These are phyloP conservation scores for Eustoma russellianum DNA, from an alignment of 257 asterid genomes.

Conservation along the genomic window DNA sequence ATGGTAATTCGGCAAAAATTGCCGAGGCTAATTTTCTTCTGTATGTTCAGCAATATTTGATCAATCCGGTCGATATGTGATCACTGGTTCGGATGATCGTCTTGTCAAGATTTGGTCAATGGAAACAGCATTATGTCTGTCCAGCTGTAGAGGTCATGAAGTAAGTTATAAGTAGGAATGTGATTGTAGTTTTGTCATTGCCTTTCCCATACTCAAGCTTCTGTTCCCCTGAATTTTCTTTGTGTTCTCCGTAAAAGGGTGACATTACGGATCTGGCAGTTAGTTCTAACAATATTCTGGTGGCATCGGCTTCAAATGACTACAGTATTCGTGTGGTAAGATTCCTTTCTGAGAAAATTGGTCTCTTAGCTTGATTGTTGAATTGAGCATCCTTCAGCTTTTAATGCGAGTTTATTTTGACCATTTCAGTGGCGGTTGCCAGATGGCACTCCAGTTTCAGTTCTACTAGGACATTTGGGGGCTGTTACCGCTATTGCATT, in stretches of 20 bases:
- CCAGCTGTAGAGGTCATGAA: slow-evolving; percentile 98
- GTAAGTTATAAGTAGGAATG: slow-evolving; percentile 35
- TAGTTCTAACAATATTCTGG: slow-evolving; percentile 73
- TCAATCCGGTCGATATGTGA: slow-evolving; percentile 86
- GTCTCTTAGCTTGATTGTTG: slow-evolving; percentile 8
- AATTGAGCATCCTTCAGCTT: slow-evolving; percentile 9
- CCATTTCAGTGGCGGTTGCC: slow-evolving; percentile 89
- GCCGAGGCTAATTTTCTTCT: slow-evolving; percentile 4
- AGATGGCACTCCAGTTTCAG: slow-evolving; percentile 84
- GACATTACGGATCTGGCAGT: slow-evolving; percentile 95
- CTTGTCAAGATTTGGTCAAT: slow-evolving; percentile 95
- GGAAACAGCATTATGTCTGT: slow-evolving; percentile 97
- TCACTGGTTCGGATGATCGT: slow-evolving; percentile 98
- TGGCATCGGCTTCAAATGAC: slow-evolving; percentile 97
- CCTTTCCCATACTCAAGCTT: neutral
- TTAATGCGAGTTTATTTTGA: slow-evolving; percentile 8
- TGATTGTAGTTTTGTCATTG: neutral
- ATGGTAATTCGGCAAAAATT: neutral
- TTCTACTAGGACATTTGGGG: slow-evolving; percentile 92
- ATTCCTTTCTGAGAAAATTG: slow-evolving; percentile 7
- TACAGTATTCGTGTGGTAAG: slow-evolving; percentile 95
- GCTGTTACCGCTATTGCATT: slow-evolving; percentile 96
- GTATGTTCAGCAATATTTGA: slow-evolving; percentile 79
- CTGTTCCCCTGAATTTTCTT: slow-evolving; percentile 5
- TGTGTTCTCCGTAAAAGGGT: slow-evolving; percentile 37